These are phyloP conservation scores for Kwoniella botswanensis DNA, from an alignment of 768 basidiomycete species.

Conservation along the genomic window DNA sequence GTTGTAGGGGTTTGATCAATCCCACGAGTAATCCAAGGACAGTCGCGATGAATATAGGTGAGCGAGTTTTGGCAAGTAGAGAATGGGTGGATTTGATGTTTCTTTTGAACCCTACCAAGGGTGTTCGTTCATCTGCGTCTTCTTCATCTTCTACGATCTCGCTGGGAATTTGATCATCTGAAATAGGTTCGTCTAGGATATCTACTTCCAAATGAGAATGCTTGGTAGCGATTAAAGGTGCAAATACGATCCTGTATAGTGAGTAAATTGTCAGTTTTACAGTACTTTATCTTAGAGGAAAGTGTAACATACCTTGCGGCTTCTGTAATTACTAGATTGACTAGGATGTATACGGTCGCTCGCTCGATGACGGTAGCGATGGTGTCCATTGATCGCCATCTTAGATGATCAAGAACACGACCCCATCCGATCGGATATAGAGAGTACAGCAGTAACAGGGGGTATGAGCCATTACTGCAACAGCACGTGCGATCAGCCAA, in stretches of 20 bases:
- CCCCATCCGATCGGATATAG: slow-evolving; percentile 30
- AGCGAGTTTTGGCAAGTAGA: slow-evolving; percentile 1
- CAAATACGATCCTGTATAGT: slow-evolving; percentile 4
- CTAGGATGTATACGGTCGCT: slow-evolving; percentile 42
- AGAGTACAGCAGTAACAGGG: slow-evolving; percentile 41
- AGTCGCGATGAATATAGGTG: slow-evolving; percentile 38
- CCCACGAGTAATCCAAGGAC: slow-evolving; percentile 47
- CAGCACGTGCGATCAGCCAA: background rate
- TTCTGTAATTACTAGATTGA: slow-evolving; percentile 49
- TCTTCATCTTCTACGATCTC: slow-evolving; percentile 27
- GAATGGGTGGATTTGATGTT: slow-evolving; percentile 3
- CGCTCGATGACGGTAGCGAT: slow-evolving; percentile 30
- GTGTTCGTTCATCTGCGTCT: slow-evolving; percentile 47
- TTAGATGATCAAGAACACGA: slow-evolving; percentile 42
- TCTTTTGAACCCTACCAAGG: slow-evolving; percentile 32
- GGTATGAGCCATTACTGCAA: slow-evolving; percentile 48
- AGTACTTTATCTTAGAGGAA: background rate
- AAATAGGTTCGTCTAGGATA: slow-evolving; percentile 8
- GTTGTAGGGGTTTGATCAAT: slow-evolving; percentile 48
- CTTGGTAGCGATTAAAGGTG: slow-evolving; percentile 19
- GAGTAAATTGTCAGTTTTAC: no score
- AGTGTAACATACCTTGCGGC: slow-evolving; percentile 42
- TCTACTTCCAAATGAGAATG: background rate
- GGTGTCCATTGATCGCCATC: slow-evolving; percentile 50
- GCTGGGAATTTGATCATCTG: background rate